These are phyloP conservation scores for Phyllosticta paracitricarpa DNA, from an alignment of 2,329 filamentous ascomycete species.

Conservation along the genomic window DNA sequence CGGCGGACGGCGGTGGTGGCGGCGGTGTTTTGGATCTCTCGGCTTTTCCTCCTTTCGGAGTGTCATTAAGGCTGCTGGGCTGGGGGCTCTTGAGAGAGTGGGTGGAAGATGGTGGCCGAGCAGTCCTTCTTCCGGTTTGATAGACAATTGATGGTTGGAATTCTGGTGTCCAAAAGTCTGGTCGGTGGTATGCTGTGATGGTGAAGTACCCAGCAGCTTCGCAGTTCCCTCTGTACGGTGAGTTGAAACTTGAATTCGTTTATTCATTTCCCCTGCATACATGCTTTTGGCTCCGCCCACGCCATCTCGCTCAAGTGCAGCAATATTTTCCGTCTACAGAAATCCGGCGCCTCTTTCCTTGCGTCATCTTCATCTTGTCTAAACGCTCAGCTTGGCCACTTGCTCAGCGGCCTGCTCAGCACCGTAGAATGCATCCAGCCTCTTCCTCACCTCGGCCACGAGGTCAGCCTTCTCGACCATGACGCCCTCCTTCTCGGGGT, in stretches of 20 bases:
- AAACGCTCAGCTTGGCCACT: slow-evolving; percentile 9
- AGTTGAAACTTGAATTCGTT: too few species aligned
- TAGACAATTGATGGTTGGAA: too few species aligned
- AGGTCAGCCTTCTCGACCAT: slow-evolving; percentile 57
- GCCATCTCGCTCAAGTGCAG: too few species aligned
- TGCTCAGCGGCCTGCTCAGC: slow-evolving; percentile 17
- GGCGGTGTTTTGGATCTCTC: neutral
- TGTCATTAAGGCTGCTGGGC: neutral
- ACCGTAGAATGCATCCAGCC: slow-evolving; percentile 31
- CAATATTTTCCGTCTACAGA: too few species aligned
- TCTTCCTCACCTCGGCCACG: slow-evolving; percentile 51
- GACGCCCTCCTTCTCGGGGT: slow-evolving; percentile 84
- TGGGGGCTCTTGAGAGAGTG: neutral
- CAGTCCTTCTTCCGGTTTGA: too few species aligned
- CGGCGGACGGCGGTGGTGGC: neutral
- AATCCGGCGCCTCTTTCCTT: neutral
- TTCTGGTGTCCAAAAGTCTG: too few species aligned
- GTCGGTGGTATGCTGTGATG: too few species aligned
- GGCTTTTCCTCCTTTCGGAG: neutral
- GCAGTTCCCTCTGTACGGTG: too few species aligned
- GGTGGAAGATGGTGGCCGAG: too few species aligned
- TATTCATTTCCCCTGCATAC: too few species aligned
- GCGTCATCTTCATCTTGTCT: neutral
- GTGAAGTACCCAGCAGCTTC: too few species aligned
- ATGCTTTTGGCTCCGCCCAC: too few species aligned